Evolutionary conservation across 164 flowering plant genomes (phyloP).

Genomic region (Aristolochia californica): DNA sequence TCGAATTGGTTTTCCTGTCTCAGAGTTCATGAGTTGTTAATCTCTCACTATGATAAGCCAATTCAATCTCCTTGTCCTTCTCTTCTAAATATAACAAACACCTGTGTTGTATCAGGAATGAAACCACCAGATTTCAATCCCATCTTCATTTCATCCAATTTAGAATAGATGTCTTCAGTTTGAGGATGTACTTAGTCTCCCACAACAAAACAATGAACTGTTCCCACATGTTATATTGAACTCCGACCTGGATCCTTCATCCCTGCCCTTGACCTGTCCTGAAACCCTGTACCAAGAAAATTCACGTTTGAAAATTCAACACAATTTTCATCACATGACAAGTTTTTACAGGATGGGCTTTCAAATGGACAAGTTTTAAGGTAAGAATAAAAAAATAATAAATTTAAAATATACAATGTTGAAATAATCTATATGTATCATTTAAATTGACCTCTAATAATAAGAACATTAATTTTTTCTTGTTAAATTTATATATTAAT

Average conservation of each 20-base stretch:
- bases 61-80: conserved; percentile 16
- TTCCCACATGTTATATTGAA: conserved; percentile 10
- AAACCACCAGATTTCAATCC: conserved; percentile 12
- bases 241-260: conserved; percentile 17
- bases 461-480: too few relatives aligned
- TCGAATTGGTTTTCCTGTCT: conserved; percentile 9
- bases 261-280: conserved; percentile 3
- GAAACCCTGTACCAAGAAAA: too few relatives aligned
- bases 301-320: too few relatives aligned
- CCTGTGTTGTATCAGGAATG: conserved; percentile 14
- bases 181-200: conserved; percentile 16
- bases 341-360: too few relatives aligned
- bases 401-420: too few relatives aligned
- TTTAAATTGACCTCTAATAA: too few relatives aligned
- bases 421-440: too few relatives aligned
- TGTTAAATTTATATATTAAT: too few relatives aligned
- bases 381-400: too few relatives aligned
- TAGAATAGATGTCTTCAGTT: conserved; percentile 10
- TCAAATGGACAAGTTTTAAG: too few relatives aligned
- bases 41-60: conserved; percentile 17
- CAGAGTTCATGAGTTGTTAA: conserved; percentile 11
- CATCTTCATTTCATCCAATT: conserved; percentile 13
- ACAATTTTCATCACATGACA: too few relatives aligned
- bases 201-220: conserved; percentile 7
- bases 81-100: conserved; percentile 12